A percentile compares a stretch with the other conserved stretches of the same genome.
Evolutionary conservation across 169 alveolate species (phyloP).

Genomic region (Plasmodium malariae): DNA sequence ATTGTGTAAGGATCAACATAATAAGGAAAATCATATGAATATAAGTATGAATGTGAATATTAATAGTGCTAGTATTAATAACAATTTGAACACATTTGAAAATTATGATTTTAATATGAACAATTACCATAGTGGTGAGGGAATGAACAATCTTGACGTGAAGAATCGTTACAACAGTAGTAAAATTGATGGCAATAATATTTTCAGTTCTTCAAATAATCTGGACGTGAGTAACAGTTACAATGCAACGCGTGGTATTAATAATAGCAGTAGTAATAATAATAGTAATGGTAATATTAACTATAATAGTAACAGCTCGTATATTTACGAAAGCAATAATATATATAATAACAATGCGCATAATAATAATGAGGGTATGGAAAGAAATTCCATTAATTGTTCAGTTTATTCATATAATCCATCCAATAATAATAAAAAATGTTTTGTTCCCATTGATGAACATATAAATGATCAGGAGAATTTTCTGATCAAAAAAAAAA

Average conservation of each 20-base stretch:
- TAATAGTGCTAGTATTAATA: not conserved
- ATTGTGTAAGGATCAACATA: not conserved
- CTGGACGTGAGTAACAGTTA: not conserved
- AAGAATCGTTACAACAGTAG: too few species aligned
- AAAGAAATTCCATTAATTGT: slow-evolving; percentile 1
- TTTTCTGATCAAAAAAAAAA: not conserved
- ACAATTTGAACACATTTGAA: not conserved
- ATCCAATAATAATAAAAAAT: not conserved
- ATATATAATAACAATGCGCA: not conserved
- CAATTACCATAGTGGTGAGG: not conserved
- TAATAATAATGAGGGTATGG: slow-evolving; percentile 1
- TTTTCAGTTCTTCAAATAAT: not conserved
- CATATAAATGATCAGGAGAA: not conserved
- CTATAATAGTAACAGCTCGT: not conserved
- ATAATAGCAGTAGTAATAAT: slow-evolving; percentile 2
- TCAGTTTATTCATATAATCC: slow-evolving; percentile 50
- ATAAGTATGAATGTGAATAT: not conserved
- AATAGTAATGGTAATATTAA: not conserved
- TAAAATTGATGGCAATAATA: not conserved
- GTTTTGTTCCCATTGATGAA: not conserved
- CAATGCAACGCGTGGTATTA: not conserved
- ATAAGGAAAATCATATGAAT: not conserved
- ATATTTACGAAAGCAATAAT: slow-evolving; percentile 3
- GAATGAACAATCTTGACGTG: too few species aligned
- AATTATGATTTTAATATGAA: not conserved